Evolutionary conservation across 306 rosid genomes (phyloP), one percentile per base, ranked within the genome.

Genomic region (Comarum palustre): DNA sequence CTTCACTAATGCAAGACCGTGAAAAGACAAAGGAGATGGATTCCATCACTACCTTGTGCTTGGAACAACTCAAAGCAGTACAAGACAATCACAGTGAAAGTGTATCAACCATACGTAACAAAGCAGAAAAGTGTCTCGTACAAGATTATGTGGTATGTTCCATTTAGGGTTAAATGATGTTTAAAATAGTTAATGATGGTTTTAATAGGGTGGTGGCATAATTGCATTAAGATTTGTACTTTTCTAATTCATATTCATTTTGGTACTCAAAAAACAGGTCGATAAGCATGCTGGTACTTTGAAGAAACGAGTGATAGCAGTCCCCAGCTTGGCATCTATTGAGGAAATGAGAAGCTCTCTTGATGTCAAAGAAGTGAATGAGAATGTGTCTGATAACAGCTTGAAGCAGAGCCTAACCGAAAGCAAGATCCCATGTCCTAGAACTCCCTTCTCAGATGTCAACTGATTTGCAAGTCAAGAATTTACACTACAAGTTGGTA

Each of bases 401-500:
- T 71, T 41, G 17, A 86, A 85, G 81, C 60, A 74, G 84, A 59
- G 66, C 12, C 73, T 69, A 41, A 58, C 41, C 24, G 95, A 86
- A 61, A 84, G 84, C 79, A 92, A 87, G 78, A 83, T 82, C 47
- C 83, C 73, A 16, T 75, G 48, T 77, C 85, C 61, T 45, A 82
- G 97, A 82, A 82, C 89, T 61, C 98, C 97, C 46, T 90, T 90
- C 73, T 78, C 92, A 9, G 73, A 87, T 61, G 78, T 90, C 70
- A 93, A 93, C 82, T 82, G 68, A 83, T 36, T 13, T 15, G 32
- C 25, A 6, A 17, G 64, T 13, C 32, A 51, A 32, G 46, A 24
- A 72, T 14, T 5, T 25, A 38, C 27, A 51, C 36, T 8, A 16
- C 65, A 59, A 47, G 61, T 14, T 38, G 64, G 64, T 13, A 6